Evolutionary conservation across 2,329 filamentous ascomycete species (phyloP).

Genomic region (Drechmeria coniospora): DNA sequence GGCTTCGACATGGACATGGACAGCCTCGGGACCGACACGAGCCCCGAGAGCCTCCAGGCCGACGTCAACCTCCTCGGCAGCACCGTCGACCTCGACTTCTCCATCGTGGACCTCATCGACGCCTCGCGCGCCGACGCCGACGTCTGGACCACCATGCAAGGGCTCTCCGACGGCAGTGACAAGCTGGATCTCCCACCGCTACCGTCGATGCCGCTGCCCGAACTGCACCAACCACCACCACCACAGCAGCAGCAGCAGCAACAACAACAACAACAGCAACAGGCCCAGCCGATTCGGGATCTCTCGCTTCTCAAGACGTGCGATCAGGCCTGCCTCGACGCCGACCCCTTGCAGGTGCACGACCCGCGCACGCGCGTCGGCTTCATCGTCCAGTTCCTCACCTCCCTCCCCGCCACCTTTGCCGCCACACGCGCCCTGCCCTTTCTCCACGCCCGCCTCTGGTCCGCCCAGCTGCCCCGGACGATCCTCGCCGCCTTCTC

Average conservation of each 20-base stretch:
- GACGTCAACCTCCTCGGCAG: constrained; percentile 4
- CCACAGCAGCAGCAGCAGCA: constrained; percentile 4
- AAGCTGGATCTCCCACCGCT: constrained; percentile 18
- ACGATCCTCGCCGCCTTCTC: constrained; percentile 25
- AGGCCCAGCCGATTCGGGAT: constrained; percentile 14
- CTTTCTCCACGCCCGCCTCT: constrained; percentile 28
- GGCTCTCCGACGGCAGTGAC: constrained; percentile 7
- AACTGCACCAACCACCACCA: constrained; percentile 2
- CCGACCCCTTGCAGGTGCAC: constrained; percentile 19
- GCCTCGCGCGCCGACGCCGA: constrained; percentile 8
- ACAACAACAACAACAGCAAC: constrained; percentile 2
- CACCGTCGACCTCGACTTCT: constrained; percentile 16
- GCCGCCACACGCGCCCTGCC: constrained; percentile 20
- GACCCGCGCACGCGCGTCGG: constrained; percentile 20
- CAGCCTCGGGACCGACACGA: constrained; percentile 15
- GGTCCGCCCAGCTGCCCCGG: constrained; percentile 21
- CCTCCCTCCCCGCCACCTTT: constrained; percentile 17
- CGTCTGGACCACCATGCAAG: constrained; percentile 10
- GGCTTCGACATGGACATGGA: constrained; percentile 21
- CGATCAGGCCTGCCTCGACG: constrained; percentile 8
- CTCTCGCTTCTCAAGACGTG: constrained; percentile 10
- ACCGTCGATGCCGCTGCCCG: constrained; percentile 5
- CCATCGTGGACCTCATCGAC: constrained; percentile 19
- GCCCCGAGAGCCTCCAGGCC: constrained; percentile 15
- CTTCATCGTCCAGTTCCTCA: constrained; percentile 17